Base-by-base conservation (phyloP, 768 basidiomycete genomes). In the Tulasnella sp. region DNA sequence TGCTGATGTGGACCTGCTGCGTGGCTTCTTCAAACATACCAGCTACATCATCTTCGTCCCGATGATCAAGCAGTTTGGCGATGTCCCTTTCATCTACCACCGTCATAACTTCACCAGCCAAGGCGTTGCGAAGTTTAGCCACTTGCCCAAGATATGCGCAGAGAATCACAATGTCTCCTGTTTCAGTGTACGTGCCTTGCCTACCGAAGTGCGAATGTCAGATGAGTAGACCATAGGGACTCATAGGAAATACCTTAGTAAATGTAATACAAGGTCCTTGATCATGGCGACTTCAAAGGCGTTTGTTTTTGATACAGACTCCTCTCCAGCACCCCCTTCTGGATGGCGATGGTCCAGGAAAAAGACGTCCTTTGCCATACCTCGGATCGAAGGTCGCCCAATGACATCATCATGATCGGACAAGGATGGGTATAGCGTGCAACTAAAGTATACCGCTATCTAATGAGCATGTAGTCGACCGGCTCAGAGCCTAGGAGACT, bases 41-140 rank as follows among this genome's bases (percentile, higher is more conserved):
- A 29, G 74, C 44, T 29, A 39, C 40, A 57, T 75, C 74, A 13
- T 48, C 74, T 86, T 5, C 70, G 1, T 74, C 80, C 75, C 89
- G 90, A 46, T 86, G 86, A 78, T 88, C 87, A 0, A 85, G 88
- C 1, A 93, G 86, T 23, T 87, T 86, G 3, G 86, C 87, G 81
- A 90, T 86, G 80, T 93, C 92, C 20, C 89, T 86, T 73, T 92
- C 91, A 77, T 93, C 92, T 39, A 93, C 88, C 26, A 90, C 84
- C 3, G 92, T 87, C 0, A 90, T 87, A 39, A 93, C 87, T 77
- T 88, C 86, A 0, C 83, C 81, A 7, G 81, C 79, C 2, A 89
- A 81, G 0, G 85, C 86, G n/a, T 86, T 86, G 29, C 88, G 83
- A 2, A 89, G 82, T 70, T 84, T 83, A 39, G 85, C 84, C 35